Evolutionary conservation across 139 green algal genomes (phyloP), one percentile per base, ranked within the genome.

Genomic region (Chlamydomonas sphaeroides): DNA sequence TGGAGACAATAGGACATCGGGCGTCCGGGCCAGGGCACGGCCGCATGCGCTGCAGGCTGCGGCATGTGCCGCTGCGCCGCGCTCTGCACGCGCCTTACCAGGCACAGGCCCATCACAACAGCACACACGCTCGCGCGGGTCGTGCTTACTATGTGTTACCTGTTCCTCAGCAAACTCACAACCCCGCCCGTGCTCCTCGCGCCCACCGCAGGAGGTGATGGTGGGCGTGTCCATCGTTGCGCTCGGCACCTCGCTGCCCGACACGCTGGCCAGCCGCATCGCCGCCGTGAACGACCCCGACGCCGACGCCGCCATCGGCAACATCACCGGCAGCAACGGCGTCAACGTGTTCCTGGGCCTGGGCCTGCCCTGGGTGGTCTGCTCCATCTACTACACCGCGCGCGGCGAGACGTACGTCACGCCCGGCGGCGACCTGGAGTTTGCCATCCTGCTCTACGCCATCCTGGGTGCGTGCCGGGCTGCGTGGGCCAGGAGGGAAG

Each of bases 341-440:
- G 83, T 88, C 56, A 92, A 92, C 72, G 82, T 92, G 7, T 85
- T 92, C 62, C 71, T 92, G 59, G 88, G 88, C 25, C 67, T 92
- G 59, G 88, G 88, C 42, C 53, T 92, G 38, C 88, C 88, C 15
- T 92, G 88, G 88, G 33, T 79, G 48, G 85, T 92, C 8, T 72
- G 49, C 15, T 65, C 75, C 20, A 35, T 88, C 35, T 92, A 92
- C 73, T 89, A 92, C 79, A 36, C 41, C 25, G 32, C 23, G 4
- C 87, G 45, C 28, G 84, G 84, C 32, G 84, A 83, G n/a, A 65
- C 39, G 65, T 88, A 85, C 68, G 45, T 68, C 28, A 66, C 80
- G 0, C 77, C 69, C 32, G 71, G 61, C 45, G 78, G 84, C 57
- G 51, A 76, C 42, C 69, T 88, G 33, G 83, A 73, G 36, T 88